Evolutionary conservation across 2,329 filamentous ascomycete genomes (phyloP), one percentile per base, ranked within the genome.

Genomic region (Monilinia polystroma): DNA sequence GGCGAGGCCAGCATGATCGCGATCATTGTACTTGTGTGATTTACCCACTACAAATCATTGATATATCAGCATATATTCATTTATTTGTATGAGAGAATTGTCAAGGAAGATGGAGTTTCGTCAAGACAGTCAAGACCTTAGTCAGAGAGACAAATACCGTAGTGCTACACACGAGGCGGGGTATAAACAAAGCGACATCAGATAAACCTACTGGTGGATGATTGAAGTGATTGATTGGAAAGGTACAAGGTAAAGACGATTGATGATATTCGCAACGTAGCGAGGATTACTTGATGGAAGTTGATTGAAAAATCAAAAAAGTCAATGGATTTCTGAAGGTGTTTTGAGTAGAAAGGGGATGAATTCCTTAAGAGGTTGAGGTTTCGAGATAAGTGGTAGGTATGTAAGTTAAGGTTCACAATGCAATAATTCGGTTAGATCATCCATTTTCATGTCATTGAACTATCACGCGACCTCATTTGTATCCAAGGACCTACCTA

Each of bases 11-110:
- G 87, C 87, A 82, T 97, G 91, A 84, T 96, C 74, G 81, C 93
- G 93, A 80, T 96, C 92, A 82, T 93, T 96, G 83, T 85, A 87
- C 84, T 98, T 99, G 87, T 94, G 92, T 72, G 94, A 96, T 79
- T 95, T 94, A 83, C 95, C 97, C 94, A 99, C 93, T 97, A 73
- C 66, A 63, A 69, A 70, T 68, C 29, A 58, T 59, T 35, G 32
- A 38, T 4, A 55, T 23, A 57, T 73, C 68, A 75, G 72, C 59
- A 64, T 29, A 59, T 26, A 49, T 66, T 52, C 41, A 26, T 32
- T 55, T 55, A 55, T 66, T 32, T 23, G 4, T 16, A 54, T 35
- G 35, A 45, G 5, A 43, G 57, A n/a, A 14, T 49, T 35, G 26
- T 16, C 41, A 52, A 47, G 20, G 29, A 65, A 67, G 68, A 51